phyloP scores from a whole-genome alignment of 2,329 filamentous ascomycete genomes.

The Hirsutella minnesotensis region DNA sequence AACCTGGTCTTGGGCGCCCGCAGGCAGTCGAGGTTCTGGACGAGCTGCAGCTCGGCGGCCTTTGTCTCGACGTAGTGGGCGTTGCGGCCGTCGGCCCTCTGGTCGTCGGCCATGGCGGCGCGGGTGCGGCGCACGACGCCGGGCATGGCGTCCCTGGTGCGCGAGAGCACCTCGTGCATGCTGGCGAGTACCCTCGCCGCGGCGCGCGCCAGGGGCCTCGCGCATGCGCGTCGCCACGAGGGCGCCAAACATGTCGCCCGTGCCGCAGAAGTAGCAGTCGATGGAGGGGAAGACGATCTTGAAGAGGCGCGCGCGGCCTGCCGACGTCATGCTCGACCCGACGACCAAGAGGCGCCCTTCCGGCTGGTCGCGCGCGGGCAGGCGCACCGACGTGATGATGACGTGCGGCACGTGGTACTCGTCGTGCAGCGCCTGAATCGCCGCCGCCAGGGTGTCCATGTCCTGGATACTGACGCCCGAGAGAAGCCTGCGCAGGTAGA shows the following conservation, averaged over 20 bases:
- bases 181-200: conserved; percentile 79
- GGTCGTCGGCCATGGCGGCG: conserved; percentile 29
- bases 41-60: conserved; percentile 78
- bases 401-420: conserved; percentile 73
- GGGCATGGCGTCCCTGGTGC: conserved; percentile 54
- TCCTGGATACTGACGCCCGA: conserved; percentile 76
- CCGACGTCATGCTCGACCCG: conserved; percentile 59
- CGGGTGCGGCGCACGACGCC: conserved; percentile 32
- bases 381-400: conserved; percentile 79
- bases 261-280: conserved; percentile 91
- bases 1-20: conserved; percentile 54
- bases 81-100: conserved; percentile 38
- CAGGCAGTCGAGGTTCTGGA: conserved; percentile 61
- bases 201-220: conserved; percentile 76
- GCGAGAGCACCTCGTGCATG: conserved; percentile 76
- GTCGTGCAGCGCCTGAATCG: conserved; percentile 67
- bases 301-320: conserved; percentile 67
- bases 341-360: conserved; percentile 54
- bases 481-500: conserved; percentile 49
- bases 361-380: conserved; percentile 42
- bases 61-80: conserved; percentile 61
- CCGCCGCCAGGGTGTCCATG: conserved; percentile 57
- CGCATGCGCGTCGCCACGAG: conserved; percentile 79
- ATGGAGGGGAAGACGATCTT: conserved; percentile 76
- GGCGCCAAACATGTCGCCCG: conserved; percentile 96